These are phyloP conservation scores for Tritrichomonas musculus DNA, from an alignment of 208 protist genomes.

Conservation along the genomic window DNA sequence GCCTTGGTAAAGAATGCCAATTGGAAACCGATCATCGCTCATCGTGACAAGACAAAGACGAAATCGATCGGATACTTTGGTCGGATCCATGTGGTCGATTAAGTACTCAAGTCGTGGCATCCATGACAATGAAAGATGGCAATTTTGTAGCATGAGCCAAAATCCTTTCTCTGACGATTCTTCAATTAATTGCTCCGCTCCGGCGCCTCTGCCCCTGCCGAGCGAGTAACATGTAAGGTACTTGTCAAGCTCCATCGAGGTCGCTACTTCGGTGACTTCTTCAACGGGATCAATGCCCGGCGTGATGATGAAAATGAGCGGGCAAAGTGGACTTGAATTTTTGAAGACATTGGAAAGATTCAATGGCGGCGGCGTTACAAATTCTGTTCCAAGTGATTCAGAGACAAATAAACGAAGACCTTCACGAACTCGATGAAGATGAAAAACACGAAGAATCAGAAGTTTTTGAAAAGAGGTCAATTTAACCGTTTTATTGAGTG, in stretches of 20 bases:
- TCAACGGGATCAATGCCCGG: conserved; percentile 84
- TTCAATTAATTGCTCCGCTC: conserved; percentile 85
- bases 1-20: conserved; percentile 84
- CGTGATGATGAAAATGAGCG: conserved; percentile 97
- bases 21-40: conserved; percentile 71
- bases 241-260: conserved; percentile 73
- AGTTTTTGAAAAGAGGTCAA: conserved; percentile 74
- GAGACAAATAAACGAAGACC: conserved; percentile 62
- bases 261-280: conserved; percentile 55
- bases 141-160: conserved; percentile 95
- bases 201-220: conserved; percentile 89
- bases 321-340: conserved; percentile 79
- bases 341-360: conserved; percentile 74
- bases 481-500: background rate
- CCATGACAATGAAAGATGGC: conserved; percentile 93
- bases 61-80: conserved; percentile 67
- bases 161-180: conserved; percentile 43
- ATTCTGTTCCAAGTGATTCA: conserved; percentile 16
- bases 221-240: conserved; percentile 87
- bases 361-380: conserved; percentile 57
- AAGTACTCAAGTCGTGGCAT: conserved; percentile 85
- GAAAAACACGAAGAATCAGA: conserved; percentile 78
- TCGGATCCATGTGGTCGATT: conserved; percentile 44
- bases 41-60: conserved; percentile 87
- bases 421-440: conserved; percentile 79